Percentiles rank a stretch among this genome's conserved stretches.
Conservation (phyloP, 2,329 filamentous ascomycete genomes). For the Simplicillium aogashimaense region DNA sequence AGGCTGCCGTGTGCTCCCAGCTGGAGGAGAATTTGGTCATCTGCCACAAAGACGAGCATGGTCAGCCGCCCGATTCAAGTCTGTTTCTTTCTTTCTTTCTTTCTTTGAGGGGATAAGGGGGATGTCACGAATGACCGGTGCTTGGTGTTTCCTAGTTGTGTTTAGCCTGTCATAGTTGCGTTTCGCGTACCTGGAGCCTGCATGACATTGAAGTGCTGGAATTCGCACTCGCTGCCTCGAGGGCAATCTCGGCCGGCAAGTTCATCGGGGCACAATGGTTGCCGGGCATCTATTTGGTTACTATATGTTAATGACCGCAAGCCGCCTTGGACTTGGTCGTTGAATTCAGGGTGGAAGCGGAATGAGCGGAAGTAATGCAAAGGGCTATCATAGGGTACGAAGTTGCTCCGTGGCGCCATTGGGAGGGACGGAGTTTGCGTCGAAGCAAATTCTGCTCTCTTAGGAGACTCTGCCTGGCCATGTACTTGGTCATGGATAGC, state of each 20-base stretch:
- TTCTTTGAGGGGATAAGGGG: slow-evolving; percentile 11
- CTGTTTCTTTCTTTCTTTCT: slow-evolving; percentile 4
- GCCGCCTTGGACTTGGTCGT: slow-evolving; percentile 59
- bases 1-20: slow-evolving; percentile 59
- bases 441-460: background rate
- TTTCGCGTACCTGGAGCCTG: slow-evolving; percentile 23
- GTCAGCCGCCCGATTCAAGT: slow-evolving; percentile 39
- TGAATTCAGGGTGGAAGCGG: slow-evolving; percentile 77
- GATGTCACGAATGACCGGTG: slow-evolving; percentile 1
- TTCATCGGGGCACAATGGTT: slow-evolving; percentile 68
- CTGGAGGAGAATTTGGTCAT: slow-evolving; percentile 64
- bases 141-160: no score
- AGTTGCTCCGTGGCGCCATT: slow-evolving; percentile 7
- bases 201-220: slow-evolving; percentile 60
- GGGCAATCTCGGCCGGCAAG: slow-evolving; percentile 58
- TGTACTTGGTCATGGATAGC: no score
- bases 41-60: slow-evolving; percentile 33
- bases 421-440: background rate
- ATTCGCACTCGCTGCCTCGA: slow-evolving; percentile 61
- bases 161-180: no score
- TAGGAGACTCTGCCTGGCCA: no score
- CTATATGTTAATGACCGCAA: slow-evolving; percentile 89
- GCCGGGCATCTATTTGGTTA: slow-evolving; percentile 72
- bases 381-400: slow-evolving; percentile 68
- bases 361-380: slow-evolving; percentile 77